Conservation (phyloP, 768 basidiomycete species). For the Mycena sanguinolenta region DNA sequence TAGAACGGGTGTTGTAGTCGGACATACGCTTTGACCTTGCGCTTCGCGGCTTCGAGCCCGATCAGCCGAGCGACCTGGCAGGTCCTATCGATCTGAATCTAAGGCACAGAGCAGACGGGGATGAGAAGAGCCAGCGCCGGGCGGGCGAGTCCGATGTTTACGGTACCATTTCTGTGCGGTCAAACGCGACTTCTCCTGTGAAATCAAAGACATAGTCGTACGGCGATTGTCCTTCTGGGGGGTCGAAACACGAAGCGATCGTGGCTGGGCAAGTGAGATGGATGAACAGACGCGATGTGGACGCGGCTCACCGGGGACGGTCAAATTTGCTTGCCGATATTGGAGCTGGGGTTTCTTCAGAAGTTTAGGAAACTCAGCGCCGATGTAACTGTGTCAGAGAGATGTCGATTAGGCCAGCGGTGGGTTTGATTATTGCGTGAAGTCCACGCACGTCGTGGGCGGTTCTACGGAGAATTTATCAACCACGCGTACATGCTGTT, state of each 20-base stretch:
- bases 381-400: constrained; percentile 72
- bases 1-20: constrained; percentile 86
- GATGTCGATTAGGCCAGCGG: constrained; percentile 12
- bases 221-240: constrained; percentile 74
- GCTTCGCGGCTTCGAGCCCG: constrained; percentile 83
- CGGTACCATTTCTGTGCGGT: constrained; percentile 79
- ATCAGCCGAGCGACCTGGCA: constrained; percentile 76
- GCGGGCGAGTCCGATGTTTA: constrained; percentile 40
- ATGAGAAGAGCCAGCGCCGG: constrained; percentile 5
- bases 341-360: constrained; percentile 79
- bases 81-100: constrained; percentile 87
- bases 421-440: constrained; percentile 39
- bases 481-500: constrained; percentile 76
- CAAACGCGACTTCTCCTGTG: constrained; percentile 83
- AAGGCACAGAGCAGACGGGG: constrained; percentile 18
- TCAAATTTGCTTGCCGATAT: constrained; percentile 87
- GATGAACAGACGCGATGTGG: constrained; percentile 10
- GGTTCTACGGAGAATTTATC: constrained; percentile 82
- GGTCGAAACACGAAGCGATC: constrained; percentile 78
- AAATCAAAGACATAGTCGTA: constrained; percentile 90
- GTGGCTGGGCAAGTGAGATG: constrained; percentile 59
- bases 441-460: constrained; percentile 73
- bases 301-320: constrained; percentile 69
- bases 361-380: constrained; percentile 78
- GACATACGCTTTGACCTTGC: constrained; percentile 83